Conservation (phyloP, 345 rosid genomes). For the Garcia nutans region DNA sequence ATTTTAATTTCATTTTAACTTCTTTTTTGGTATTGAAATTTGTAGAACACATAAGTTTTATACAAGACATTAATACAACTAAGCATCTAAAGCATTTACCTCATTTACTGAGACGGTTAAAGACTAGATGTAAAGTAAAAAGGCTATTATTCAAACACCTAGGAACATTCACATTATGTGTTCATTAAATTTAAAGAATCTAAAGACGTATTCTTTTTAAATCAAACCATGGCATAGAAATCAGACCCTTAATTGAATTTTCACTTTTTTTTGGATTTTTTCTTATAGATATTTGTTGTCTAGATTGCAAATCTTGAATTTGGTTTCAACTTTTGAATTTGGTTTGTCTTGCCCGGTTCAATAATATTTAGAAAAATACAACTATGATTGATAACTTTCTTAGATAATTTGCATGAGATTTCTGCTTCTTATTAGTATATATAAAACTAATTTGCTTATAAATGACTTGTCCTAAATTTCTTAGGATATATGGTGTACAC, state of each 20-base stretch:
- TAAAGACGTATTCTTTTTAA: background rate
- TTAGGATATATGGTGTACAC: too few relatives aligned
- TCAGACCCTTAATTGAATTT: too few relatives aligned
- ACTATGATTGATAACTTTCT: too few relatives aligned
- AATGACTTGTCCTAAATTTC: too few relatives aligned
- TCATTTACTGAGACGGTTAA: conserved; percentile 50
- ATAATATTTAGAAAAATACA: too few relatives aligned
- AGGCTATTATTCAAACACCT: background rate
- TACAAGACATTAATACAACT: conserved; percentile 58
- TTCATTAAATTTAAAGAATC: background rate
- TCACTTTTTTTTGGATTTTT: background rate
- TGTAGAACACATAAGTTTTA: conserved; percentile 58
- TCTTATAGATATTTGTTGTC: background rate
- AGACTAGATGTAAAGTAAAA: conserved; percentile 48
- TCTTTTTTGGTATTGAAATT: background rate
- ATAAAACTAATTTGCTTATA: too few relatives aligned
- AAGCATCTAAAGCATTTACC: conserved; percentile 64
- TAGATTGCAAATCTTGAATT: background rate
- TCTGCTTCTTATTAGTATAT: too few relatives aligned
- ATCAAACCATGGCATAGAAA: background rate
- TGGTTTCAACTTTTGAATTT: background rate
- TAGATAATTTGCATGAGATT: too few relatives aligned
- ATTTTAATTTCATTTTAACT: background rate
- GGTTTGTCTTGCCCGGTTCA: background rate
- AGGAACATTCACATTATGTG: background rate